Base-by-base conservation (phyloP, 2,329 filamentous ascomycete genomes). In the Alternaria sp. region DNA sequence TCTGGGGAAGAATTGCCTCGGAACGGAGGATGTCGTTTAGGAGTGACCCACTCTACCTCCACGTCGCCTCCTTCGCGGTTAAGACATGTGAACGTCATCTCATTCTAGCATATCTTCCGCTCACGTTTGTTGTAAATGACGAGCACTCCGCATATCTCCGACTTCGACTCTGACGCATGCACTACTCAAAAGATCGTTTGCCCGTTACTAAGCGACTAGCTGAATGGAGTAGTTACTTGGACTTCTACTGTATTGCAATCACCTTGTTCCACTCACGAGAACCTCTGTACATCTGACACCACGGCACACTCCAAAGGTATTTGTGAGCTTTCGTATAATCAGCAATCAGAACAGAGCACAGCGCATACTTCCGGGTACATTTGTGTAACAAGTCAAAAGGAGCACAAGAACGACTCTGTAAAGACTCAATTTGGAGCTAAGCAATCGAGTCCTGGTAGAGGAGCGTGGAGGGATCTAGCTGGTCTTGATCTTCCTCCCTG, bases 21-120 rank as follows among this genome's bases (percentile, higher is more conserved):
- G 38, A 16, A 34, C 27, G 25, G n/a, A 20, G 32, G 11, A 53
- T 7, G 12, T 12, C 18, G 27, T 53, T 53, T 53, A 44, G 43
- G 38, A 40, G 14, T 36, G 40, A 54, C 41, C 52, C 52, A 46
- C 46, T 50, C 11, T 50, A 27, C 46, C 32, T 34, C 32, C 46
- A 36, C 46, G 32, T 50, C 20, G 46, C 46, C 32, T 43, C 34
- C 34, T 25, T 10, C 3, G 18, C 12, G 30, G 20, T 49, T 10
- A 4, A 36, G 46, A 22, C 30, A 49, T 25, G 30, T 36, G 18
- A 49, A 25, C 12, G 10, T 18, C 10, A 41, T 22, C 18, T 8
- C 12, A 40, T 14, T 18, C 38, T 10, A 14, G n/a, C 38, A 4
- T 18, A 20, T 14, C 18, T 10, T 40, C 12, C 12, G 9, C 38